Evolutionary conservation across 345 rosid species (phyloP), one percentile per base, ranked within the genome.

Genomic region (Abelmoschus esculentus): DNA sequence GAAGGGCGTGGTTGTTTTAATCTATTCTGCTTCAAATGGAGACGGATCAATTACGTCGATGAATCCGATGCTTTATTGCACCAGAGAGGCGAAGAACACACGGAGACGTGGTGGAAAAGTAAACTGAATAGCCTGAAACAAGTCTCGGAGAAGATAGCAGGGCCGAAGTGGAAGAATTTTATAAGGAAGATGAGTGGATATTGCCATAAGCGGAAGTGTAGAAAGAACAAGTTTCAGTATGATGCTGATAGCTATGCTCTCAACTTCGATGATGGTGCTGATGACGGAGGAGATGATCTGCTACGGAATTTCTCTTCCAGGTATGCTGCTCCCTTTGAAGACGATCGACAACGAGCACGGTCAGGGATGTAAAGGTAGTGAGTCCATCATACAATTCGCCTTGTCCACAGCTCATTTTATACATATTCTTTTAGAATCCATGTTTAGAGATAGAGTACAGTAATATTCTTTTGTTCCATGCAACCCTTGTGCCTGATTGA

Each of bases 221-320:
- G 42, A 46, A 57, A 66, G 47, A 63, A 66, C 42, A 64, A 56
- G 67, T 79, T 77, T 61, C 82, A 81, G 6, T 88, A 88, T 56
- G 87, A 84, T 68, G 66, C 90, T 13, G 69, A 77, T 26, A 84
- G 86, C 77, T 87, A 87, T 67, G 87, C 88, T 7, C 85, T 87
- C 18, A 85, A 87, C 73, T 88, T 88, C 58, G 92, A 86, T 12
- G 7, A 73, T 14, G 80, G 84, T 17, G 55, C 10, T 29, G 77
- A 71, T 7, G 34, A 44, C 4, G 88, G 80, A 53, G 86, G 57
- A 17, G 80, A 77, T 61, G 78, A 10, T 56, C 52, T 72, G 76
- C 73, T 69, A 29, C 7, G 8, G 10, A 42, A 42, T 42, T 42
- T 42, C 46, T 59, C 63, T 6, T 59, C 63, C 40, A 82, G 83